Conservation (phyloP, 164 flowering plant genomes). For the Vitis amurensis region DNA sequence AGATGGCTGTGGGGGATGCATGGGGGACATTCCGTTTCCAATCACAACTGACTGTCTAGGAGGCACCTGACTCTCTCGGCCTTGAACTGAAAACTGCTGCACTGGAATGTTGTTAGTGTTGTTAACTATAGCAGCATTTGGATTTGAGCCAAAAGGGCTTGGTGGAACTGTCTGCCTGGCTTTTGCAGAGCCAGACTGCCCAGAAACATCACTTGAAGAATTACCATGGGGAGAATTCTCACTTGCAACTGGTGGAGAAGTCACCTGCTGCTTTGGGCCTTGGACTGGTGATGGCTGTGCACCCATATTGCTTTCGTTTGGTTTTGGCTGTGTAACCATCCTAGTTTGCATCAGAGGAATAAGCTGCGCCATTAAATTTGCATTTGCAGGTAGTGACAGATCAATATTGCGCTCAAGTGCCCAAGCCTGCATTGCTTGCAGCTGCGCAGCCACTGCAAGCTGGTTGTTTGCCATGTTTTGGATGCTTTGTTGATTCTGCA, state of each 20-base stretch:
- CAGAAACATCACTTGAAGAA: conserved; percentile 74
- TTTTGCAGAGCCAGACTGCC: conserved; percentile 64
- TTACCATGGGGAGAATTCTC: conserved; percentile 72
- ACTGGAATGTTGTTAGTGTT: conserved; percentile 35
- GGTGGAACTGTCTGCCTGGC: conserved; percentile 51
- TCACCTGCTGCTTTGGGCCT: conserved; percentile 57
- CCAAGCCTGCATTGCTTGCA: conserved; percentile 87
- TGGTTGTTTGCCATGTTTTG: conserved; percentile 61
- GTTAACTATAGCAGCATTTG: conserved; percentile 32
- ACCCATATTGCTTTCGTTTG: conserved; percentile 52
- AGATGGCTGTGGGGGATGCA: conserved; percentile 60
- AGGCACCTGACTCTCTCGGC: conserved; percentile 56
- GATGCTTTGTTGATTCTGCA: conserved; percentile 50
- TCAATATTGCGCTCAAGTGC: conserved; percentile 88
- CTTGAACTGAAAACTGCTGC: conserved; percentile 53
- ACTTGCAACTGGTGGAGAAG: conserved; percentile 57
- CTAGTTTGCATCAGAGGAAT: conserved; percentile 78
- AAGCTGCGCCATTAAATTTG: conserved; percentile 70
- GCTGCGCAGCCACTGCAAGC: conserved; percentile 66
- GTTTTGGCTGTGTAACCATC: conserved; percentile 66
- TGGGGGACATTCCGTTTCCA: conserved; percentile 64
- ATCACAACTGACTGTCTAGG: conserved; percentile 40
- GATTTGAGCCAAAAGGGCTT: conserved; percentile 44
- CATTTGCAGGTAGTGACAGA: conserved; percentile 76
- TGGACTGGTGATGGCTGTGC: conserved; percentile 44